Conservation (phyloP, 495 filamentous ascomycete genomes). For the Cenococcum geophilum region DNA sequence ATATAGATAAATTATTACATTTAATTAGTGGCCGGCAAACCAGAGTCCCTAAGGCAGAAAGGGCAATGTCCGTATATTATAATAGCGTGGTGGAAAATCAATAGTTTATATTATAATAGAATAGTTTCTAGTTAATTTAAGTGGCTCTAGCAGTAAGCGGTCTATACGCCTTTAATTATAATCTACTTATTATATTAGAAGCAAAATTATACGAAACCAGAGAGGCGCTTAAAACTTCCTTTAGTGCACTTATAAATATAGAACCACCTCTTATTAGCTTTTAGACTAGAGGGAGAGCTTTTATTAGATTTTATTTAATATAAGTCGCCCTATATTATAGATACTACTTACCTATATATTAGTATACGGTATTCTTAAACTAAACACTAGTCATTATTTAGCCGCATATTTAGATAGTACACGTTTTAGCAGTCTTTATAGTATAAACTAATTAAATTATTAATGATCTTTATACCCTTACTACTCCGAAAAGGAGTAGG, state of each 20-base stretch:
- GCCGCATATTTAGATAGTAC: constrained; percentile 1
- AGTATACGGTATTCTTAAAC: not conserved
- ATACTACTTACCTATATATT: constrained; percentile 4
- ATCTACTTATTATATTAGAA: constrained; percentile 32
- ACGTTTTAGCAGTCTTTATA: not conserved
- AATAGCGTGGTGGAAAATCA: constrained; percentile 20
- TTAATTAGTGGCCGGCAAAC: constrained; percentile 3
- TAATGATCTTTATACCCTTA: not conserved
- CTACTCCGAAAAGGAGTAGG: not conserved
- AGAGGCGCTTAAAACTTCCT: not conserved
- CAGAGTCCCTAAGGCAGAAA: constrained; percentile 8
- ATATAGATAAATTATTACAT: constrained; percentile 8
- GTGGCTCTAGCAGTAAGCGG: constrained; percentile 22
- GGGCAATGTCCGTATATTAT: constrained; percentile 1
- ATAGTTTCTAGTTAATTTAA: constrained; percentile 19
- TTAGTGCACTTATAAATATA: constrained; percentile 1
- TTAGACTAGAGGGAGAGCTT: not conserved
- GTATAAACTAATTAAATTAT: constrained; percentile 1
- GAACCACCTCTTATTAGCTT: not conserved
- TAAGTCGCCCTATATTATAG: not conserved
- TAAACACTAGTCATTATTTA: not conserved
- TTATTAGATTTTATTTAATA: constrained; percentile 5
- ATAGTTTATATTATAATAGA: constrained; percentile 22
- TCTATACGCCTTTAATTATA: constrained; percentile 13
- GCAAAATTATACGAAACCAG: constrained; percentile 23